Percentiles rank a stretch among this genome's conserved stretches.
Evolutionary conservation across 768 basidiomycete genomes (phyloP).

Genomic region (Cyclocybe aegerita): DNA sequence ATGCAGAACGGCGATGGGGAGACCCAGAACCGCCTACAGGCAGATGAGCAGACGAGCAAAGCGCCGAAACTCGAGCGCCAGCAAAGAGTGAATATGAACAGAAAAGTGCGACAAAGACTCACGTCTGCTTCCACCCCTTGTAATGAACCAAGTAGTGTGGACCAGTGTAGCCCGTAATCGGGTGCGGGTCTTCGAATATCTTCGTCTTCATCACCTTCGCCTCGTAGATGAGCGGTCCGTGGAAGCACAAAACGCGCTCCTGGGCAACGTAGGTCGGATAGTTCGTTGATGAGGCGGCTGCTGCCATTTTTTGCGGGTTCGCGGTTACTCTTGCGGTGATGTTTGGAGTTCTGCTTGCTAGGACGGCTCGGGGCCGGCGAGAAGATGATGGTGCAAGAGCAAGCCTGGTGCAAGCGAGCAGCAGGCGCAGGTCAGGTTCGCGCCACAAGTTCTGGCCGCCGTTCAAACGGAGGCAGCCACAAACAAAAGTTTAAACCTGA

Average conservation of each 20-base stretch:
- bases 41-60: background rate
- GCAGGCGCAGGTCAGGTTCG: too few species aligned
- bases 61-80: too few species aligned
- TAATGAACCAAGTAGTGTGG: constrained; percentile 96
- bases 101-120: constrained; percentile 23
- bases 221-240: constrained; percentile 94
- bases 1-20: constrained; percentile 1
- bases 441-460: too few species aligned
- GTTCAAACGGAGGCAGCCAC: too few species aligned
- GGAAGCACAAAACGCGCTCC: constrained; percentile 90
- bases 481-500: too few species aligned
- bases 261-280: constrained; percentile 46
- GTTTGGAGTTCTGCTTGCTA: background rate
- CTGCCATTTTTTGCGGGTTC: constrained; percentile 1
- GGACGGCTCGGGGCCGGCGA: too few species aligned
- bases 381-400: too few species aligned
- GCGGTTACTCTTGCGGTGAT: background rate
- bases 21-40: background rate
- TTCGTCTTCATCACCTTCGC: constrained; percentile 82
- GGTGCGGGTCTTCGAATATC: constrained; percentile 61
- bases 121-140: constrained; percentile 99
- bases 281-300: constrained; percentile 27
- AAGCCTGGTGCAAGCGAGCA: too few species aligned
- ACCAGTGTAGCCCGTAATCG: constrained; percentile 60
- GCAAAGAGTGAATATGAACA: background rate